Conservation (phyloP, 2,329 filamentous ascomycete genomes). For the Plenodomus tracheiphilus region DNA sequence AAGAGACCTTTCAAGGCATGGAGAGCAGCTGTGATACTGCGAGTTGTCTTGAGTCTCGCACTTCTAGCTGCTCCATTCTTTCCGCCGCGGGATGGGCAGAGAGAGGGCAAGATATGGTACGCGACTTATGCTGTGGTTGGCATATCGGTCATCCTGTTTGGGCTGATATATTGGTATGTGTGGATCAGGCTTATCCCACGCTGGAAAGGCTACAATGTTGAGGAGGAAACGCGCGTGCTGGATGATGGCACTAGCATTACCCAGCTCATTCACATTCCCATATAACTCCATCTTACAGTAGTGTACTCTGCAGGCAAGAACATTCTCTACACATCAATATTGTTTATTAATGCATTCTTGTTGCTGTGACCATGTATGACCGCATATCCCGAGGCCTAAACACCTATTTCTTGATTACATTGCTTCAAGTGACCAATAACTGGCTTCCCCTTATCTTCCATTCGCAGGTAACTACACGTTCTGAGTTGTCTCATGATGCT, state of each 20-base stretch:
- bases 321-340: too few relatives aligned
- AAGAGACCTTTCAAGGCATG: slow-evolving; percentile 68
- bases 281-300: slow-evolving; percentile 1
- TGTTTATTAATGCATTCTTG: too few relatives aligned
- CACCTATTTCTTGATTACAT: too few relatives aligned
- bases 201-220: slow-evolving; percentile 62
- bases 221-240: slow-evolving; percentile 63
- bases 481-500: background rate
- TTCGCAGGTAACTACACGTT: background rate
- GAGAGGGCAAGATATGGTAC: slow-evolving; percentile 49
- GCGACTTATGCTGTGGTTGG: slow-evolving; percentile 59
- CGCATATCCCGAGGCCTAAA: too few relatives aligned
- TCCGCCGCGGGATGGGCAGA: slow-evolving; percentile 50
- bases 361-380: too few relatives aligned
- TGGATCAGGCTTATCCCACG: slow-evolving; percentile 66
- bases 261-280: slow-evolving; percentile 50
- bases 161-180: slow-evolving; percentile 68
- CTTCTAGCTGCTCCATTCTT: slow-evolving; percentile 66
- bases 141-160: slow-evolving; percentile 57
- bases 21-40: slow-evolving; percentile 61
- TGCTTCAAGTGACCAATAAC: background rate
- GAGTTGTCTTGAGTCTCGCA: slow-evolving; percentile 57
- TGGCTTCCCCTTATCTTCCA: background rate
- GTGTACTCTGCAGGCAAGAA: background rate
- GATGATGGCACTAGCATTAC: slow-evolving; percentile 70